Base-by-base conservation (phyloP, 176 grass and related monocot genomes). In the Rhipidocladum racemiflorum region DNA sequence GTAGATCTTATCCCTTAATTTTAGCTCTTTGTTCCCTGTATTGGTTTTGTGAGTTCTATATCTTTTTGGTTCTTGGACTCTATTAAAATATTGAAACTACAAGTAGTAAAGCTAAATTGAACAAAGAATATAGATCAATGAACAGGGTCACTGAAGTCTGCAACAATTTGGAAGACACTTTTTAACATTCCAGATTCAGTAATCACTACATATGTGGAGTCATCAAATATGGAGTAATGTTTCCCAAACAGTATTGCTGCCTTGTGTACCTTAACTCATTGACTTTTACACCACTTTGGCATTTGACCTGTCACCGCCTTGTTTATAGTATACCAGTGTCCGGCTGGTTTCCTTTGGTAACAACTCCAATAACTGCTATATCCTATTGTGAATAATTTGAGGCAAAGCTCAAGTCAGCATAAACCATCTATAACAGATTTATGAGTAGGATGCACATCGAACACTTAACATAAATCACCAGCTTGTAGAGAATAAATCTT, bases 1-100 rank as follows among this genome's bases (percentile, higher is more conserved):
- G 96, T 91, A 88, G 13, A 70, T 81, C 29, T 83, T 38, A 27
- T 88, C 6, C 43, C n/a, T 74, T 51, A 27, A 49, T 87, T 56
- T 78, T 71, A 68, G 10, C 55, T 81, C 14, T 65, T 40, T 57
- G 23, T 81, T 36, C 3, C 34, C 44, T 83, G 9, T 29, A 24
- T 39, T 64, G 12, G 17, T 50, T 79, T 53, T 65, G 7, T 56
- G 24, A 24, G 42, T 42, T 69, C 17, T 40, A 76, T 42, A 39
- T 80, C 16, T 21, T 59, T 73, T 80, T 10, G 30, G 2, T 79
- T 49, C 11, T 35, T 34, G 13, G 50, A 24, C 23, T 32, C 24
- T 35, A 69, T n/a, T 51, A 18, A 78, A 16, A 55, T n/a, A 18
- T 16, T 29, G 14, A n/a, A 59, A 61, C 14, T 61, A 49, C 18